Conservation (phyloP, 306 rosid genomes). For the Geum urbanum region DNA sequence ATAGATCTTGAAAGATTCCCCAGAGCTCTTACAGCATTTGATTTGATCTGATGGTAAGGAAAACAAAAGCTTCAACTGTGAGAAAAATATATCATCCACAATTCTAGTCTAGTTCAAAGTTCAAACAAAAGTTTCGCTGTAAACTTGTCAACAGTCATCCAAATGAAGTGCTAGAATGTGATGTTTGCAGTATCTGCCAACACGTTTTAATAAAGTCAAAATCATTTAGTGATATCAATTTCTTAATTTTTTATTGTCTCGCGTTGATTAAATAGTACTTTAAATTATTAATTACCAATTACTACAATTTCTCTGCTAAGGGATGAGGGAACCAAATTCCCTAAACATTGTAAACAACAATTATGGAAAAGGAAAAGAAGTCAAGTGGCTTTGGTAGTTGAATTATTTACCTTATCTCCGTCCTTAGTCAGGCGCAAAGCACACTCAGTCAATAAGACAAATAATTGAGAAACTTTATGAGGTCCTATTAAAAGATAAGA, state of each 20-base stretch:
- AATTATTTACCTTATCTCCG: slow-evolving; percentile 74
- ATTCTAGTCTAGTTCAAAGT: too few relatives aligned
- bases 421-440: slow-evolving; percentile 75
- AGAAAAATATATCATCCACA: neutral
- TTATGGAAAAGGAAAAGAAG: neutral
- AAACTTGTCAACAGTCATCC: neutral
- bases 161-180: neutral
- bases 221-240: too few relatives aligned
- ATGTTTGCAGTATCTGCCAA: neutral
- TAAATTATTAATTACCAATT: neutral
- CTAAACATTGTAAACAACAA: neutral
- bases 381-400: neutral
- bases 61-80: neutral
- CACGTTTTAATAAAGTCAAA: neutral
- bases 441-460: slow-evolving; percentile 58
- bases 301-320: neutral
- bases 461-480: slow-evolving; percentile 36
- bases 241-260: neutral
- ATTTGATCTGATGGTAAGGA: slow-evolving; percentile 57
- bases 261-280: neutral
- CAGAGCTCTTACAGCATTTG: slow-evolving; percentile 98
- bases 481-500: slow-evolving; percentile 35
- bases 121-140: neutral
- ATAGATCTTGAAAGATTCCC: slow-evolving; percentile 88
- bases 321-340: neutral